Evolutionary conservation across 2,329 filamentous ascomycete genomes (phyloP), one percentile per base, ranked within the genome.

Genomic region (Pseudogymnoascus sp.): DNA sequence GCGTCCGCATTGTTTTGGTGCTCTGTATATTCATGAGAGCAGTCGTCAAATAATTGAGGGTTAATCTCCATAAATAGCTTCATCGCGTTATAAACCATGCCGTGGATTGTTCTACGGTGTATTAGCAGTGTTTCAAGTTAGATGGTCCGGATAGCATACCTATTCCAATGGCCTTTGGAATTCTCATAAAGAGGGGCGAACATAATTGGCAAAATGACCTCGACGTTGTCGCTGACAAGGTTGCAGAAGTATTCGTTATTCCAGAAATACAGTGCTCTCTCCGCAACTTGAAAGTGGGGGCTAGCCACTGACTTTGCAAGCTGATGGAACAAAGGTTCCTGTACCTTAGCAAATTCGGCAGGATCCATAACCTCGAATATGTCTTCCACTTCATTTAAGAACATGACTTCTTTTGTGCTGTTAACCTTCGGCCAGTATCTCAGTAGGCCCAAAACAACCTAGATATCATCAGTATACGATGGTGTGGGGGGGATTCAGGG

Each of bases 241-340:
- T 97, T 99, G 81, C 95, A 99, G 79, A 99, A 99, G 76, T 99
- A 99, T 76, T 99, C 95, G 73, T 99, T 99, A 81, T 99, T 99
- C 95, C 95, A 99, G 80, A 99, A 99, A 79, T 99, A 99, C 29
- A 99, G 82, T 4, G 95, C 95, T 68, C 95, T 87, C 78, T 99
- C 95, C 16, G 95, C 95, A 64, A 99, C 95, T 81, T 99, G 95
- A 80, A 99, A 99, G 77, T 99, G 95, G 59, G 95, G 95, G 74
- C 95, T 99, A 60, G 95, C 93, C 44, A 99, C 95, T 2, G 95
- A 97, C 76, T 97, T 99, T 68, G 95, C 93, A 68, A 99, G 82
- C 75, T 99, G 95, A 71, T 96, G 92, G 81, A 99, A 99, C 40
- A 99, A 80, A 59, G 95, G 93, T 73, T 97, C 95, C 76, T 99